Percentiles rank a stretch among this genome's conserved stretches.
These are phyloP conservation scores for Cenchrus purpureus DNA, from an alignment of 176 grass and related monocot genomes.

Conservation along the genomic window DNA sequence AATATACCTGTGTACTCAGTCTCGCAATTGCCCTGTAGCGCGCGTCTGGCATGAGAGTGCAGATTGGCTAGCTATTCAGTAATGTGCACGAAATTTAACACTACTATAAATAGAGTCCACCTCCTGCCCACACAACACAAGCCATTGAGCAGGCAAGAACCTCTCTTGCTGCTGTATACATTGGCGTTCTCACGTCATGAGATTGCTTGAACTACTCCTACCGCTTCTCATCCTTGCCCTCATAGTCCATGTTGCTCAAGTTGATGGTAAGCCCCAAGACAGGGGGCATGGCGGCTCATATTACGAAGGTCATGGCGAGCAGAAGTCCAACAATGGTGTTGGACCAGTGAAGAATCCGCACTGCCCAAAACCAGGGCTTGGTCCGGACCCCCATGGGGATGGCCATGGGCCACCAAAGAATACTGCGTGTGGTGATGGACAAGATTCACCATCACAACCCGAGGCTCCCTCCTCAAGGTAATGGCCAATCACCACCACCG, in stretches of 20 bases:
- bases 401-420: constrained; percentile 10
- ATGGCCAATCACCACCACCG: constrained; percentile 12
- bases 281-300: not conserved
- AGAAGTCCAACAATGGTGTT: constrained; percentile 20
- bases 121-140: not conserved
- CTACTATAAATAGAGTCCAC: constrained; percentile 35
- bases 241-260: not conserved
- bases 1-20: not conserved
- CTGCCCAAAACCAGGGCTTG: constrained; percentile 42
- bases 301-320: not conserved
- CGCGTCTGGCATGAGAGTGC: too few relatives aligned
- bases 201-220: not conserved
- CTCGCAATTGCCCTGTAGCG: too few relatives aligned
- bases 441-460: not conserved
- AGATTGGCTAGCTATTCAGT: too few relatives aligned
- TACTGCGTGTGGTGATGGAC: not conserved
- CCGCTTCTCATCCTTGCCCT: constrained; percentile 2
- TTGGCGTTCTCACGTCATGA: constrained; percentile 35
- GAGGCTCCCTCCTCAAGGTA: constrained; percentile 24
- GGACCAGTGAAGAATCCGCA: constrained; percentile 49
- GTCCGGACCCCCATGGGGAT: constrained; percentile 19
- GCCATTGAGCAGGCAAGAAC: not conserved
- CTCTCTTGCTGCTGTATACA: not conserved
- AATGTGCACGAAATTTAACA: not conserved
- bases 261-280: not conserved